A percentile compares a stretch with the other conserved stretches of the same genome.
Conservation (phyloP, 2,329 filamentous ascomycete genomes). For the Rhynchosporium secalis region DNA sequence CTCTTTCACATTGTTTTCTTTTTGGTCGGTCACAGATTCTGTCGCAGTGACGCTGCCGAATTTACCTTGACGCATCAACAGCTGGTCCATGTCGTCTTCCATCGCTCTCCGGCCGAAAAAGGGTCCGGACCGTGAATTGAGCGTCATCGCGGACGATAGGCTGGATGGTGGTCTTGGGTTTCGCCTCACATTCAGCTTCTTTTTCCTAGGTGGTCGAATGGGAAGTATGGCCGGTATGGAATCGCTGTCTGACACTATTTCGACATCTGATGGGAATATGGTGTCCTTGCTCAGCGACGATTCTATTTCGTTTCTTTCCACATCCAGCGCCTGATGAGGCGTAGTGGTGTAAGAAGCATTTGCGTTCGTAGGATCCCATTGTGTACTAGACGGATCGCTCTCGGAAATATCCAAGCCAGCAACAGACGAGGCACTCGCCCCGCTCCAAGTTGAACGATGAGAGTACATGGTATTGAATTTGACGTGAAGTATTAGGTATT, state of each 20-base stretch:
- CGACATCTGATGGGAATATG: not conserved
- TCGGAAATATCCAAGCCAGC: not conserved
- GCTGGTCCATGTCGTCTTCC: not conserved
- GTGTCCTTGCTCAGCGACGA: not conserved
- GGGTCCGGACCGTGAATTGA: not conserved
- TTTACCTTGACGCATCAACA: not conserved
- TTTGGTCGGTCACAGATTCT: not conserved
- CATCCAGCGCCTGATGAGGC: not conserved
- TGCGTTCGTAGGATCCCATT: constrained; percentile 3
- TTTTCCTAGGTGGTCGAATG: not conserved
- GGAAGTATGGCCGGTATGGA: not conserved
- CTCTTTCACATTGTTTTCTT: constrained; percentile 1
- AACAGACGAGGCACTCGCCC: not conserved
- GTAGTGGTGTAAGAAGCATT: not conserved
- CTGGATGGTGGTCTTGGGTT: not conserved
- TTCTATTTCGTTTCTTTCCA: not conserved
- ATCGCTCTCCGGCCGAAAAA: not conserved
- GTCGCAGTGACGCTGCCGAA: constrained; percentile 1
- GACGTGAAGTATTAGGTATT: not conserved
- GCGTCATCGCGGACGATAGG: not conserved
- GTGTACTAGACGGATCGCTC: not conserved
- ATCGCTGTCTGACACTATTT: not conserved
- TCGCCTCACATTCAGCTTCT: constrained; percentile 1
- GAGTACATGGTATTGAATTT: not conserved
- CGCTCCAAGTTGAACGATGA: not conserved